A percentile compares a stretch with the other conserved stretches of the same genome.
Conservation (phyloP, 441 rosid species). For the Populus hybrid region DNA sequence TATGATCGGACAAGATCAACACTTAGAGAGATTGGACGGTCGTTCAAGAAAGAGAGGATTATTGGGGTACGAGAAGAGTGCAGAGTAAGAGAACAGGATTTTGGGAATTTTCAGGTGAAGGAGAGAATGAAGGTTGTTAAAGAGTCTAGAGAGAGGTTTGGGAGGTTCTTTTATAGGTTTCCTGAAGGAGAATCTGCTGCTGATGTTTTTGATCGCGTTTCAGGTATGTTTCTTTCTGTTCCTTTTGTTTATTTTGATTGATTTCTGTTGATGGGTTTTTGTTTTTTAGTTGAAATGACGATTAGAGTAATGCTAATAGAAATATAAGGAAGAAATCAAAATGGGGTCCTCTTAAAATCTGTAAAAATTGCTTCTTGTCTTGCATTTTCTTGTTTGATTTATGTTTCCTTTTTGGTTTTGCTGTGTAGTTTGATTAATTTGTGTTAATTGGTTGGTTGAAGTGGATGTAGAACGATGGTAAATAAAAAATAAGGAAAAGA, state of each 20-base stretch:
- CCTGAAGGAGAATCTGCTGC: slow-evolving; percentile 99
- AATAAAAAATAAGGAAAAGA: background rate
- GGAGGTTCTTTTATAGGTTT: slow-evolving; percentile 81
- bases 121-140: slow-evolving; percentile 79
- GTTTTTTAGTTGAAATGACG: background rate
- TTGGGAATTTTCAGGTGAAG: slow-evolving; percentile 92
- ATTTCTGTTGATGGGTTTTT: background rate
- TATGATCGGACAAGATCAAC: slow-evolving; percentile 92
- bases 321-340: background rate
- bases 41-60: slow-evolving; percentile 62
- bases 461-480: background rate
- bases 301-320: background rate
- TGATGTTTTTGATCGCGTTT: slow-evolving; percentile 94
- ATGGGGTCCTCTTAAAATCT: background rate
- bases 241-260: background rate
- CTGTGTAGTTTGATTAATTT: background rate
- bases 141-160: slow-evolving; percentile 69
- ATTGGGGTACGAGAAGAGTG: slow-evolving; percentile 94
- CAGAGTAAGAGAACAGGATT: slow-evolving; percentile 88
- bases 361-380: background rate
- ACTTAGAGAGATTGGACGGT: slow-evolving; percentile 79
- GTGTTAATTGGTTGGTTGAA: background rate
- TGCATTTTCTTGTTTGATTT: background rate
- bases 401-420: too few relatives aligned
- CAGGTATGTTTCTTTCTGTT: slow-evolving; percentile 46